These are phyloP conservation scores for Phytophthora sp. DNA, from an alignment of 352 stramenopile genomes.

Conservation along the genomic window DNA sequence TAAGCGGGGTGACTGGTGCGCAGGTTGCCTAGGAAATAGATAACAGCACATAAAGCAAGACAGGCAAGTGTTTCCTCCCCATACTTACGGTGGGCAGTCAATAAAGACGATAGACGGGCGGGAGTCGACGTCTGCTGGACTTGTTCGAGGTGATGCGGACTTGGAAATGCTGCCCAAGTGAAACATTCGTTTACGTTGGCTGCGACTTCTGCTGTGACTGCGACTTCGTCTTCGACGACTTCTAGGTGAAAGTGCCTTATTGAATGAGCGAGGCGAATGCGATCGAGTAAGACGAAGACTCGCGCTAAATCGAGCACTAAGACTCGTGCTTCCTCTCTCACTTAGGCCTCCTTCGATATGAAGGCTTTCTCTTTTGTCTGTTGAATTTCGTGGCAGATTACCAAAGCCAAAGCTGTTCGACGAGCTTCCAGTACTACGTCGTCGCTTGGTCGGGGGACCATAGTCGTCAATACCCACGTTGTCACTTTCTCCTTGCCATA, in stretches of 20 bases:
- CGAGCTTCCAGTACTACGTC: constrained; percentile 17
- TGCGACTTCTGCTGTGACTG: constrained; percentile 11
- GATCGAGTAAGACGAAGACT: constrained; percentile 24
- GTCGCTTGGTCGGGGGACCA: constrained; percentile 13
- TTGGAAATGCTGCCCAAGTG: constrained; percentile 1
- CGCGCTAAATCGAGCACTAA: constrained; percentile 20
- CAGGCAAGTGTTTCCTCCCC: neutral
- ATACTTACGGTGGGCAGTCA: constrained; percentile 29
- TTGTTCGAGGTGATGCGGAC: neutral
- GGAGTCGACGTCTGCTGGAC: neutral
- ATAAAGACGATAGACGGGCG: constrained; percentile 39
- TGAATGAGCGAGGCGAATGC: constrained; percentile 12
- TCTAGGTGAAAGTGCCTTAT: neutral
- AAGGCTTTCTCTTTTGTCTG: constrained; percentile 2
- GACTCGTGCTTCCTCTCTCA: constrained; percentile 4
- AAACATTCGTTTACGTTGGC: constrained; percentile 8
- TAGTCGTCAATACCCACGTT: neutral
- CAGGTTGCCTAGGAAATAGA: constrained; percentile 11
- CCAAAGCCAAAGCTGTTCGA: constrained; percentile 17
- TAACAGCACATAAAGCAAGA: constrained; percentile 9
- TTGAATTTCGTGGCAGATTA: neutral
- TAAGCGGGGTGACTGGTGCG: neutral
- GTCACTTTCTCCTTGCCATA: constrained; percentile 3
- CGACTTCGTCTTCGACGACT: constrained; percentile 3
- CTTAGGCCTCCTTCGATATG: constrained; percentile 1